phyloP scores from a whole-genome alignment of 352 stramenopile genomes.

The Globisporangium abappressorium region DNA sequence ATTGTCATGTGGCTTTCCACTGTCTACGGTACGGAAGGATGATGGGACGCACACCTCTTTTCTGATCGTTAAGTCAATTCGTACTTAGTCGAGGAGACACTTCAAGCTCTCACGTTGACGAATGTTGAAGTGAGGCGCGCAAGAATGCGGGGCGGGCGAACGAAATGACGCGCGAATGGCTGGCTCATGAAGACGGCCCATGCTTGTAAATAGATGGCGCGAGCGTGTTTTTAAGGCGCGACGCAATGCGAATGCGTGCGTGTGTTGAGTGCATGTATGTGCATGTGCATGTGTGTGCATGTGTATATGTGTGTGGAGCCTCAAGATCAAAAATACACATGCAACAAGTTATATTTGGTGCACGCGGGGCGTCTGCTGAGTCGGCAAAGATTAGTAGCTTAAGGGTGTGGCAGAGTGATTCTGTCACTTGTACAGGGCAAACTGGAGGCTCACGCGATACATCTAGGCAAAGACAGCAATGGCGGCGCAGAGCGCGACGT shows the following conservation, averaged over 20 bases:
- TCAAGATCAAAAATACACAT: not conserved
- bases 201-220: too few species aligned
- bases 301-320: not conserved
- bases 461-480: not conserved
- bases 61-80: not conserved
- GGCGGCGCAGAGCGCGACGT: conserved; percentile 4
- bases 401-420: not conserved
- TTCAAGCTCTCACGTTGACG: not conserved
- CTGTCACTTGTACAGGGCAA: not conserved
- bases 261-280: not conserved
- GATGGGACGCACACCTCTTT: conserved; percentile 1
- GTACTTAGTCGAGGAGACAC: conserved; percentile 3
- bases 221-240: not conserved
- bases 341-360: not conserved
- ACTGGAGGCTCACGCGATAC: not conserved
- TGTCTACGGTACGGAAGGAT: not conserved
- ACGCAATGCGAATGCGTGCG: not conserved
- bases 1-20: conserved; percentile 9
- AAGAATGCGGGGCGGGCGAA: not conserved
- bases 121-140: not conserved
- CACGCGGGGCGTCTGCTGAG: not conserved
- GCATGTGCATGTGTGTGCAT: too few species aligned
- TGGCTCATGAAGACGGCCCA: not conserved
- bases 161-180: not conserved
- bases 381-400: not conserved